These are phyloP conservation scores for Entophlyctis luteolus DNA, from an alignment of 192 early-diverging fungal species.

Conservation along the genomic window DNA sequence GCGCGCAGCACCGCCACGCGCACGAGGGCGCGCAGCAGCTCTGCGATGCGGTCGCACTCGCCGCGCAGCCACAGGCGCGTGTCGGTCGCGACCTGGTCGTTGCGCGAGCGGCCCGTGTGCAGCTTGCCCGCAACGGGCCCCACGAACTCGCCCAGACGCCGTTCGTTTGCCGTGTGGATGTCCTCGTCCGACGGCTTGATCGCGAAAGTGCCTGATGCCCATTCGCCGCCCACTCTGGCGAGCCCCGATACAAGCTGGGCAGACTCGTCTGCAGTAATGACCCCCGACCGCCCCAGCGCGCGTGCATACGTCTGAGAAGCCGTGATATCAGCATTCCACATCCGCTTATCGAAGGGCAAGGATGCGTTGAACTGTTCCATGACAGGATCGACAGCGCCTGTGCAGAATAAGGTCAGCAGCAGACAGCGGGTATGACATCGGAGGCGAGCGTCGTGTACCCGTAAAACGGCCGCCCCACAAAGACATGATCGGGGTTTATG, in stretches of 20 bases:
- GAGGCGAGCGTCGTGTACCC: neutral
- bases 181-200: conserved; percentile 75
- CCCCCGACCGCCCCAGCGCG: conserved; percentile 65
- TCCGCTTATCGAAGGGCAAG: conserved; percentile 87
- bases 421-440: neutral
- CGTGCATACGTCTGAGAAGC: conserved; percentile 89
- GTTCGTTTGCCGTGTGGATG: conserved; percentile 98
- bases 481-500: no score
- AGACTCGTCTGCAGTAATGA: conserved; percentile 75
- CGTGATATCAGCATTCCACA: conserved; percentile 82
- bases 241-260: conserved; percentile 72
- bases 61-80: conserved; percentile 92
- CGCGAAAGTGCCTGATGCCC: conserved; percentile 70
- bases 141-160: conserved; percentile 86
- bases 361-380: conserved; percentile 98
- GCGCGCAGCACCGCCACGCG: conserved; percentile 72
- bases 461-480: conserved; percentile 83
- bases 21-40: conserved; percentile 73
- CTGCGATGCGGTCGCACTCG: conserved; percentile 62
- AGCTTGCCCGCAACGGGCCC: conserved; percentile 91
- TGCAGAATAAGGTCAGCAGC: conserved; percentile 32
- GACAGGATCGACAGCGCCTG: conserved; percentile 86
- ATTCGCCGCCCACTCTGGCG: conserved; percentile 71
- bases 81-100: conserved; percentile 96
- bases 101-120: conserved; percentile 61